Evolutionary conservation across 2,329 filamentous ascomycete genomes (phyloP).

Genomic region (Sporothrix pallida): DNA sequence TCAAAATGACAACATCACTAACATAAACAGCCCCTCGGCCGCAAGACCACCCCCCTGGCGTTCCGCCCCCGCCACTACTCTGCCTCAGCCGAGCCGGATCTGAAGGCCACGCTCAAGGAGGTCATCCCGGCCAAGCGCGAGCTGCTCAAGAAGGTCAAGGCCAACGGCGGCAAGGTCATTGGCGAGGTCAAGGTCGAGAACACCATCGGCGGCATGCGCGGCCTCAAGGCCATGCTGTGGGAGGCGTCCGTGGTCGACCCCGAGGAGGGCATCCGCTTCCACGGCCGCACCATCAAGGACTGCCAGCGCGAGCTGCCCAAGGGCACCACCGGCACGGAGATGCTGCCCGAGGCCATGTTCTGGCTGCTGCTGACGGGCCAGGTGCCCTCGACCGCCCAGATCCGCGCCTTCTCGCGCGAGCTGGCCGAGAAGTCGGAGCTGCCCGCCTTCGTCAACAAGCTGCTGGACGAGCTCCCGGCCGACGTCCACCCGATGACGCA

Average conservation of each 20-base stretch:
- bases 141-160: slow-evolving; percentile 91
- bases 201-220: slow-evolving; percentile 94
- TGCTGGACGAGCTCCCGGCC: slow-evolving; percentile 87
- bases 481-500: slow-evolving; percentile 98
- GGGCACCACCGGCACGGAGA: slow-evolving; percentile 89
- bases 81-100: slow-evolving; percentile 78
- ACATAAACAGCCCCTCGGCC: slow-evolving; percentile 6
- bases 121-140: slow-evolving; percentile 92
- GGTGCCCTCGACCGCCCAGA: slow-evolving; percentile 81
- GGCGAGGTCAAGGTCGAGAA: slow-evolving; percentile 94
- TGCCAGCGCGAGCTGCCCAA: slow-evolving; percentile 94
- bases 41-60: slow-evolving; percentile 34
- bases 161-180: slow-evolving; percentile 78
- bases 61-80: slow-evolving; percentile 65
- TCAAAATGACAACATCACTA: not conserved
- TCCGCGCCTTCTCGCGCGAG: slow-evolving; percentile 81
- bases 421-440: slow-evolving; percentile 85
- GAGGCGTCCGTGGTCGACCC: slow-evolving; percentile 96
- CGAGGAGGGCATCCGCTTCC: slow-evolving; percentile 97
- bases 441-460: slow-evolving; percentile 80
- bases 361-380: slow-evolving; percentile 95
- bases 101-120: slow-evolving; percentile 84
- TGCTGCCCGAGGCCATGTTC: slow-evolving; percentile 99
- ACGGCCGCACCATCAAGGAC: slow-evolving; percentile 96
- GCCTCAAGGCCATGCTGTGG: slow-evolving; percentile 98